phyloP scores from a whole-genome alignment of 2,329 filamentous ascomycete species.

The Epichloe festucae region DNA sequence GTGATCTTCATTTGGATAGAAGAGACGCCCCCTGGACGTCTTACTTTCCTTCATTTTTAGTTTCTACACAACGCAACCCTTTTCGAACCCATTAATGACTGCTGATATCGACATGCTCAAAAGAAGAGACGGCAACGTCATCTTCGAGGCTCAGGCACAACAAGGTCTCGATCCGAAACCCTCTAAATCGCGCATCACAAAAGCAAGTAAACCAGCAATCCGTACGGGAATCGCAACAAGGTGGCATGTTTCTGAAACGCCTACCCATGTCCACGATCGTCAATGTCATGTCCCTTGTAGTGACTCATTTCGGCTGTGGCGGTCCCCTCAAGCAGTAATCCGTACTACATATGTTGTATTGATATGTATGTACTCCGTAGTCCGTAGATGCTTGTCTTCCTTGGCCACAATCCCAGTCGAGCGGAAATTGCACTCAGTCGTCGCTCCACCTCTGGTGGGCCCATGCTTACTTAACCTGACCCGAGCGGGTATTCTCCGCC shows the following conservation, averaged over 20 bases:
- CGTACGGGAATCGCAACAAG: not conserved
- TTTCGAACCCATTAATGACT: not conserved
- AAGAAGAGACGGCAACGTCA: too few species aligned
- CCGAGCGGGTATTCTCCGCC: not conserved
- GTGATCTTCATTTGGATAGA: too few species aligned
- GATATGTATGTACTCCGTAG: too few species aligned
- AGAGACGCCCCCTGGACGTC: too few species aligned
- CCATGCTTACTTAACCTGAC: too few species aligned
- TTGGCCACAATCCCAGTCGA: not conserved
- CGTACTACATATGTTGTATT: too few species aligned
- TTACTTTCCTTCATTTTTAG: not conserved
- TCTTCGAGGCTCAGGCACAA: too few species aligned
- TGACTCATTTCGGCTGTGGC: not conserved
- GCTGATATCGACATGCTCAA: too few species aligned
- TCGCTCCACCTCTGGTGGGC: not conserved
- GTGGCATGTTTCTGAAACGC: not conserved
- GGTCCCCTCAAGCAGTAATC: too few species aligned
- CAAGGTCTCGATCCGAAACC: not conserved
- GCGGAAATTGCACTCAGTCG: slow-evolving; percentile 3
- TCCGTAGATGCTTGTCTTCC: not conserved
- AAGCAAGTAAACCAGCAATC: too few species aligned
- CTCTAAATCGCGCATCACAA: too few species aligned
- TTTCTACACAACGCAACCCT: not conserved
- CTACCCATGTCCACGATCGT: not conserved
- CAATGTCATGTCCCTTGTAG: not conserved